Evolutionary conservation across 805 yeast genomes (phyloP).

Genomic region (Yarrowia yakushimensis): DNA sequence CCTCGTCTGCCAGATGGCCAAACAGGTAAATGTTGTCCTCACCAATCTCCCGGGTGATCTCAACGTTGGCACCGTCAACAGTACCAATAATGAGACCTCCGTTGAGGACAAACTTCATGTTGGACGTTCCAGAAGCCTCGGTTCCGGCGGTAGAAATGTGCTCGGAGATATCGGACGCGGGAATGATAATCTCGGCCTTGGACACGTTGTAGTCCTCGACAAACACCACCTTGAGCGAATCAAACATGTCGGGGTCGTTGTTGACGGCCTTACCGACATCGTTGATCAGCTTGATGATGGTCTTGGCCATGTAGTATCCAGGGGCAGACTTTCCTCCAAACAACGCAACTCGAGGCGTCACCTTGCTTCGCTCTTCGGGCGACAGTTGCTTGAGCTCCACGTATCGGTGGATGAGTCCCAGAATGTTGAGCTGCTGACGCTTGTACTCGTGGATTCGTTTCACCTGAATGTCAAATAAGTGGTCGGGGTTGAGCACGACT

Average conservation of each 20-base stretch:
- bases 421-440: slow-evolving; percentile 89
- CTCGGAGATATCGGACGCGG: slow-evolving; percentile 87
- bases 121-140: slow-evolving; percentile 93
- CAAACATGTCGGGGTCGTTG: slow-evolving; percentile 68
- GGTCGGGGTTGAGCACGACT: slow-evolving; percentile 64
- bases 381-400: slow-evolving; percentile 67
- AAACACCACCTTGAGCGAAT: slow-evolving; percentile 78
- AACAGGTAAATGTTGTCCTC: slow-evolving; percentile 89
- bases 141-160: slow-evolving; percentile 97
- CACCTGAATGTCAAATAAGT: slow-evolving; percentile 86
- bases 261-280: slow-evolving; percentile 78
- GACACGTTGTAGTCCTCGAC: slow-evolving; percentile 92
- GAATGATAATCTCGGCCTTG: slow-evolving; percentile 85
- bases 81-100: slow-evolving; percentile 95
- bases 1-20: slow-evolving; percentile 87
- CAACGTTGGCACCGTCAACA: slow-evolving; percentile 96
- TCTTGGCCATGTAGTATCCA: slow-evolving; percentile 94
- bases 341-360: slow-evolving; percentile 70
- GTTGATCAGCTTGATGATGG: slow-evolving; percentile 80
- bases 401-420: slow-evolving; percentile 84
- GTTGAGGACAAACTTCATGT: slow-evolving; percentile 91
- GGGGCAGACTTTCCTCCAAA: slow-evolving; percentile 97
- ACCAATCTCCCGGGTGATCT: slow-evolving; percentile 88
- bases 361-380: slow-evolving; percentile 56
- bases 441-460: slow-evolving; percentile 94